These are phyloP conservation scores for Abortiporus biennis DNA, from an alignment of 1,284 basidiomycete genomes.

Conservation along the genomic window DNA sequence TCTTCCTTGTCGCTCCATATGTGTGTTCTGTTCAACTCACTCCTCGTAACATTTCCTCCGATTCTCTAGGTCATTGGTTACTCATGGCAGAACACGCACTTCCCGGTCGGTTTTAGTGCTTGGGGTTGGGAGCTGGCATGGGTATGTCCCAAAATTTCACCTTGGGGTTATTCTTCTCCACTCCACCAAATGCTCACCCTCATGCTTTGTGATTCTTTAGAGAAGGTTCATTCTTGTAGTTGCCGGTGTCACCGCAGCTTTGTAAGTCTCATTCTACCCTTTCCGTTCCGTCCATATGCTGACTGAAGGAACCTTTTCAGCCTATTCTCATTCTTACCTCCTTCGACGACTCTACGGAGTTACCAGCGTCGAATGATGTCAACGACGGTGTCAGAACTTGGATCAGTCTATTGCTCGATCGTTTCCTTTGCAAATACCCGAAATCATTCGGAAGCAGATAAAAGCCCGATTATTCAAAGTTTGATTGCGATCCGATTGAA, in stretches of 20 bases:
- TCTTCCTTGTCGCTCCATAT: not conserved
- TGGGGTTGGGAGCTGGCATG: conserved; percentile 59
- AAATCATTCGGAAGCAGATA: conserved; percentile 33
- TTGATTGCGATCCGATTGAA: conserved; percentile 62
- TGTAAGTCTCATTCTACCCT: conserved; percentile 33
- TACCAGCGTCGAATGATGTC: conserved; percentile 61
- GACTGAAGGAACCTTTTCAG: conserved; percentile 25
- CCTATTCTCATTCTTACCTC: conserved; percentile 63
- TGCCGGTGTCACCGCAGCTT: conserved; percentile 57
- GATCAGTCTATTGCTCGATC: conserved; percentile 60
- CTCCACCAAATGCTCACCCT: no score
- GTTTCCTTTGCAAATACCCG: conserved; percentile 56
- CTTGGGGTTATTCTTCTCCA: no score
- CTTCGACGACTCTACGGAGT: conserved; percentile 61
- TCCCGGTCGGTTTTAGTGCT: conserved; percentile 43
- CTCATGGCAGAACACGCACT: conserved; percentile 59
- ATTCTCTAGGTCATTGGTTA: conserved; percentile 58
- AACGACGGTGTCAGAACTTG: conserved; percentile 56
- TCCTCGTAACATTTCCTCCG: conserved; percentile 1
- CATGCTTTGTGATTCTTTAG: no score
- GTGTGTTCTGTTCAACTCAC: not conserved
- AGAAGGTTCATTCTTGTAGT: conserved; percentile 58
- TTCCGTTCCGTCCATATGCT: not conserved
- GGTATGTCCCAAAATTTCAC: conserved; percentile 31
- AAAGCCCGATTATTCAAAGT: conserved; percentile 47